Evolutionary conservation across 768 basidiomycete species (phyloP).

Genomic region (Lentinula detonsa): DNA sequence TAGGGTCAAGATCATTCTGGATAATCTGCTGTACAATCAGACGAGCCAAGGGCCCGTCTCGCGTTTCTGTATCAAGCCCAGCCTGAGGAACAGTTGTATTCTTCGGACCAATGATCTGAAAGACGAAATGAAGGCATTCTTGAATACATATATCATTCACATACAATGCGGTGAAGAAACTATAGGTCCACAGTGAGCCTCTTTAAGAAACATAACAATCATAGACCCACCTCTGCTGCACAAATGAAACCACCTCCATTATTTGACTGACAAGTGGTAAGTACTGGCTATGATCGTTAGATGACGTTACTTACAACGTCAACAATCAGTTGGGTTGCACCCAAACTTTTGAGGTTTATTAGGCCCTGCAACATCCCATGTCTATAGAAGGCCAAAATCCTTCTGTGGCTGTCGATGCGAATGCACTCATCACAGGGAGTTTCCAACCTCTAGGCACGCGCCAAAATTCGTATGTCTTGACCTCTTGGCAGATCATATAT

Average conservation of each 20-base stretch:
- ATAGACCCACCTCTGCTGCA: conserved; percentile 44
- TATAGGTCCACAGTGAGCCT: conserved; percentile 7
- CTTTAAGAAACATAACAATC: background rate
- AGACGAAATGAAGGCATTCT: background rate
- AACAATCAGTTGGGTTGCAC: conserved; percentile 49
- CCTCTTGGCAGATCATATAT: conserved; percentile 20
- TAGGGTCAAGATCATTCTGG: conserved; percentile 21
- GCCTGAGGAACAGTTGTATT: conserved; percentile 28
- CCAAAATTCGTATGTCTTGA: conserved; percentile 24
- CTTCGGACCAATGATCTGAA: conserved; percentile 26
- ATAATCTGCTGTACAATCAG: conserved; percentile 24
- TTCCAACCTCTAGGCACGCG: conserved; percentile 28
- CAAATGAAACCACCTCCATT: conserved; percentile 56
- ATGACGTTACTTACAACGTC: conserved; percentile 39
- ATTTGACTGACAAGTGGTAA: conserved; percentile 27
- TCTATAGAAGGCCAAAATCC: conserved; percentile 27
- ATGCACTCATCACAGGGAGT: conserved; percentile 25
- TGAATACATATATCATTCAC: background rate
- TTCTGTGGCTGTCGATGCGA: conserved; percentile 24
- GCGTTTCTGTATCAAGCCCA: conserved; percentile 28
- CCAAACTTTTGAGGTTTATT: conserved; percentile 35
- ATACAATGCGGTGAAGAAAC: conserved; percentile 33
- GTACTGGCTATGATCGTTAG: background rate
- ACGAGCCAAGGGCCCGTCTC: conserved; percentile 28
- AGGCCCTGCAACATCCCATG: conserved; percentile 40